These are phyloP conservation scores for Hippophae tibetana DNA, from an alignment of 306 rosid genomes.

Conservation along the genomic window DNA sequence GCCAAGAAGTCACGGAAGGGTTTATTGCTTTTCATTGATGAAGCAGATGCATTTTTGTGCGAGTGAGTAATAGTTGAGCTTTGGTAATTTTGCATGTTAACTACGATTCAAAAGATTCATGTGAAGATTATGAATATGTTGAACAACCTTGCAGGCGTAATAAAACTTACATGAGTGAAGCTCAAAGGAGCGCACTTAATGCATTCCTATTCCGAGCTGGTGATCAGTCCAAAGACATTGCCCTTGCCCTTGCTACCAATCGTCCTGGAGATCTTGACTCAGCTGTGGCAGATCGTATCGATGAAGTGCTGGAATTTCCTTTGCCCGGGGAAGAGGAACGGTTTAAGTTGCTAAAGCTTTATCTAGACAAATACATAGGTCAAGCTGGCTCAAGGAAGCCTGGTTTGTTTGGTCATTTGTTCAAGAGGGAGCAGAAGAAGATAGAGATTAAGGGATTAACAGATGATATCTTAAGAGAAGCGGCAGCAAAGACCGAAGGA, in stretches of 20 bases:
- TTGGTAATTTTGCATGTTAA: not conserved
- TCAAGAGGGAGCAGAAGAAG: constrained; percentile 50
- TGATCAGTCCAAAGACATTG: constrained; percentile 97
- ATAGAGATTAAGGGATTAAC: constrained; percentile 78
- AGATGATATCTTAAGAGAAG: constrained; percentile 72
- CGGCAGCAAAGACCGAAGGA: constrained; percentile 74
- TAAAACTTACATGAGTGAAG: constrained; percentile 98
- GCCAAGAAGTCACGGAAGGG: constrained; percentile 78
- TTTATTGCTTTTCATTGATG: constrained; percentile 89
- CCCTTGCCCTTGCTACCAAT: constrained; percentile 94
- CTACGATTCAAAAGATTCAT: not conserved
- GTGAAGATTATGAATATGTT: constrained; percentile 8
- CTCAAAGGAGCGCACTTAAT: constrained; percentile 96
- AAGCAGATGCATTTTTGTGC: constrained; percentile 99
- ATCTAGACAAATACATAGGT: constrained; percentile 77
- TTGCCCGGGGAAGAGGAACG: constrained; percentile 91
- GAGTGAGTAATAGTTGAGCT: constrained; percentile 52
- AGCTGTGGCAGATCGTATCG: constrained; percentile 90
- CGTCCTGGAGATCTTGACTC: constrained; percentile 97
- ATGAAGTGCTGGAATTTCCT: constrained; percentile 93
- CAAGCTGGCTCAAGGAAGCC: constrained; percentile 62
- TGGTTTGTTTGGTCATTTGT: constrained; percentile 46
- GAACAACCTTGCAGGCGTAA: constrained; percentile 62
- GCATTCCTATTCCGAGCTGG: constrained; percentile 97
- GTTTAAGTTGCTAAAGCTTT: constrained; percentile 70